These are phyloP conservation scores for Sclerotiophoma versabilis DNA, from an alignment of 2,329 filamentous ascomycete species.

Conservation along the genomic window DNA sequence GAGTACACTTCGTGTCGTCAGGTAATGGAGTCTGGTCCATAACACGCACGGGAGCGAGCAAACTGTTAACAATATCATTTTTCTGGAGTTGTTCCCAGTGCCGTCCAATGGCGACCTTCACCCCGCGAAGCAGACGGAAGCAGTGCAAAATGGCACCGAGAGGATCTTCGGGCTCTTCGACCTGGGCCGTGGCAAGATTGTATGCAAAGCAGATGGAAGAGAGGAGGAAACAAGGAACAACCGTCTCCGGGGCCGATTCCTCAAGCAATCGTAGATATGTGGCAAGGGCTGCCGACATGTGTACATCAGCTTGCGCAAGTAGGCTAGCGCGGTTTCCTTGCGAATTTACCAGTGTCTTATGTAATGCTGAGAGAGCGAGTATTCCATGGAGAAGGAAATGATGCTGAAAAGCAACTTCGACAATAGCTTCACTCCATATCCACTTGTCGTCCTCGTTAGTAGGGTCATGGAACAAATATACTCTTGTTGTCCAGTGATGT, in stretches of 20 bases:
- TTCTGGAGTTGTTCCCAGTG: conserved; percentile 26
- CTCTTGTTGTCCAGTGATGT: conserved; percentile 39
- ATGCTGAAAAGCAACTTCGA: conserved; percentile 36
- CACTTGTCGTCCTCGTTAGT: conserved; percentile 12
- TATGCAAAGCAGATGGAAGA: conserved; percentile 36
- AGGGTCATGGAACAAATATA: conserved; percentile 27
- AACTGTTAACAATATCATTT: not conserved
- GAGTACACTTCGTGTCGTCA: conserved; percentile 3
- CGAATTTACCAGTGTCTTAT: conserved; percentile 32
- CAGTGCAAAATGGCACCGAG: conserved; percentile 37
- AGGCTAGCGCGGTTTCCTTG: conserved; percentile 27
- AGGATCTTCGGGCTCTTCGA: conserved; percentile 37
- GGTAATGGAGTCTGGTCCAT: not conserved
- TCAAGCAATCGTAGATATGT: conserved; percentile 34
- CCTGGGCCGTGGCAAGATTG: conserved; percentile 37
- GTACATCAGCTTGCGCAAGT: conserved; percentile 35
- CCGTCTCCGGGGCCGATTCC: conserved; percentile 25
- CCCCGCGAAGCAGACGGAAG: conserved; percentile 39
- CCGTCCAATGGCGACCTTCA: conserved; percentile 31
- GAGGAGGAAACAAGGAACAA: conserved; percentile 38
- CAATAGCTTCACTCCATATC: conserved; percentile 29
- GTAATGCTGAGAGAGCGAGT: conserved; percentile 39
- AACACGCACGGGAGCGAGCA: not conserved
- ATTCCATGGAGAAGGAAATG: conserved; percentile 41
- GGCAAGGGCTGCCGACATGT: conserved; percentile 35